Evolutionary conservation across 768 basidiomycete species (phyloP).

Genomic region (Pleurotus salmoneostramineus): DNA sequence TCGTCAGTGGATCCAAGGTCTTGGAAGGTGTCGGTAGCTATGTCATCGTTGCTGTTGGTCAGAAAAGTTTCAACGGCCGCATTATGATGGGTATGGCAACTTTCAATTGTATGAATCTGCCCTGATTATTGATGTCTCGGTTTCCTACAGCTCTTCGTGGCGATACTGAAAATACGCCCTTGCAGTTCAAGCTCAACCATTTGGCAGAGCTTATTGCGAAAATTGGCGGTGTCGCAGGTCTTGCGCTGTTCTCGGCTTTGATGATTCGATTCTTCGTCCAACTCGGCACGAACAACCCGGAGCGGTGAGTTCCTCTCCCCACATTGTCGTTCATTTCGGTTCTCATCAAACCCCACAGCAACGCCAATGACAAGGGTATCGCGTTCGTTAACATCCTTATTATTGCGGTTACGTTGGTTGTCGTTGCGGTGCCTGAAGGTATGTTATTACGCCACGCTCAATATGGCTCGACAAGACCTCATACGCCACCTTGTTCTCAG

Average conservation of each 20-base stretch:
- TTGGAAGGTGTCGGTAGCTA: constrained; percentile 93
- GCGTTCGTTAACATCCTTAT: constrained; percentile 91
- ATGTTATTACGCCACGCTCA: neutral
- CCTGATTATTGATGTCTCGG: neutral
- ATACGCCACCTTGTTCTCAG: constrained; percentile 26
- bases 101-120: constrained; percentile 2
- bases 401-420: constrained; percentile 81
- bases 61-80: constrained; percentile 90
- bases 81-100: constrained; percentile 89
- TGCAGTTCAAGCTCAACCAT: constrained; percentile 89
- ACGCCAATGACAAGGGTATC: constrained; percentile 79
- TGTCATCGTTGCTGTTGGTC: constrained; percentile 89
- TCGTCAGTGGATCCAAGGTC: constrained; percentile 90
- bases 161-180: constrained; percentile 85
- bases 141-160: constrained; percentile 67
- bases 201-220: constrained; percentile 97
- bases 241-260: constrained; percentile 74
- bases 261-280: constrained; percentile 97
- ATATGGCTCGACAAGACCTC: too few species aligned
- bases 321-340: neutral
- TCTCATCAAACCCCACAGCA: constrained; percentile 30
- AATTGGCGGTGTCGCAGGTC: constrained; percentile 77
- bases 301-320: constrained; percentile 34
- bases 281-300: constrained; percentile 57
- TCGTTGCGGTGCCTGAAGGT: constrained; percentile 49